phyloP scores from a whole-genome alignment of 78 protist species.

The Reticulomyxa filosa region DNA sequence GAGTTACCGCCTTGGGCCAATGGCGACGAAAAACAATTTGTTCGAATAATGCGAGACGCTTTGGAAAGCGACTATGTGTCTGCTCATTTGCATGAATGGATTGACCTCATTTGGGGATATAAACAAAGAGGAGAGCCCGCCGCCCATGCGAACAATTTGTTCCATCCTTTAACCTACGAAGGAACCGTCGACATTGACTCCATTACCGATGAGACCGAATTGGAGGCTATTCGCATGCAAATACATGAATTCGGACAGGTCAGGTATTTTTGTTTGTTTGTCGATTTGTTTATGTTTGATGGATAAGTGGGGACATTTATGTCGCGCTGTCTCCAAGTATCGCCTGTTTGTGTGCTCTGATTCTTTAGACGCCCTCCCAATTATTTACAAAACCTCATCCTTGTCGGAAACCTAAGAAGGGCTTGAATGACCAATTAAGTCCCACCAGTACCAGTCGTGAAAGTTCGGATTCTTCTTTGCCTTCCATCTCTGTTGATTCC shows the following conservation, averaged over 20 bases:
- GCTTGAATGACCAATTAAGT: too few species aligned
- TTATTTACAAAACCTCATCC: too few species aligned
- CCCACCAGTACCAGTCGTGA: too few species aligned
- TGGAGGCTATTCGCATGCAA: not conserved
- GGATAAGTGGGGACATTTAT: too few species aligned
- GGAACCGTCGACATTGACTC: constrained; percentile 55
- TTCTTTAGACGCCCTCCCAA: too few species aligned
- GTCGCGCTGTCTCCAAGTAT: too few species aligned
- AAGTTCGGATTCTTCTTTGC: too few species aligned
- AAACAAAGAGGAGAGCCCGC: constrained; percentile 14
- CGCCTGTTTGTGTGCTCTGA: too few species aligned
- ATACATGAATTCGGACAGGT: constrained; percentile 1
- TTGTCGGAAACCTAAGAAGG: too few species aligned
- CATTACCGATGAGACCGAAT: constrained; percentile 32
- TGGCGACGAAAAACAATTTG: not conserved
- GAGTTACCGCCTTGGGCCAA: constrained; percentile 84
- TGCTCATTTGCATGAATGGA: constrained; percentile 13
- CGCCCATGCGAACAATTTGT: constrained; percentile 54
- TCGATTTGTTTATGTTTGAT: too few species aligned
- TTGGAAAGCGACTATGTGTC: constrained; percentile 20
- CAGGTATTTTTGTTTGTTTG: too few species aligned
- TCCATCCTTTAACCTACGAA: constrained; percentile 75
- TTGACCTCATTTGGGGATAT: constrained; percentile 2
- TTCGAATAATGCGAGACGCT: not conserved
- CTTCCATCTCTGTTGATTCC: too few species aligned